Percentiles rank a stretch among this genome's conserved stretches.
phyloP scores from a whole-genome alignment of 306 rosid species.

The Vigna radiata region DNA sequence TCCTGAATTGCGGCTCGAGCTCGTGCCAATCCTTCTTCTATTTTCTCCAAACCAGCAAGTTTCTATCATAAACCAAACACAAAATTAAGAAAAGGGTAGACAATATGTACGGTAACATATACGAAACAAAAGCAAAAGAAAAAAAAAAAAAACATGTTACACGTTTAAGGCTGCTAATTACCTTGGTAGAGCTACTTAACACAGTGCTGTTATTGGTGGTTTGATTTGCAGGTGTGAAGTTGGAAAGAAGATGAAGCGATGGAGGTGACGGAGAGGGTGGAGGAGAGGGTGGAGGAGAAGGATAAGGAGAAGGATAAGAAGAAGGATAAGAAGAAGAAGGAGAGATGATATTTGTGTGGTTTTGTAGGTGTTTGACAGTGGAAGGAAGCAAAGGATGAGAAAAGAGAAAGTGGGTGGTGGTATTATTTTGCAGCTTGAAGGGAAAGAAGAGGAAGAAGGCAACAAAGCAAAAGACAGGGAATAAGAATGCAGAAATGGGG shows the following conservation, averaged over 20 bases:
- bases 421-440: neutral
- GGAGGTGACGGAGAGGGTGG: neutral
- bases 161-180: neutral
- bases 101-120: neutral
- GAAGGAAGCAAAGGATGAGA: neutral
- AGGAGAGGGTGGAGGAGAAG: neutral
- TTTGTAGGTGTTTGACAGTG: neutral
- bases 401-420: neutral
- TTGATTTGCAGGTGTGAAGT: neutral
- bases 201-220: neutral
- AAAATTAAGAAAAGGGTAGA: neutral
- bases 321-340: neutral
- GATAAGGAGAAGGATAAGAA: neutral
- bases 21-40: slow-evolving; percentile 39
- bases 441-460: neutral
- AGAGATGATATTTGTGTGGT: neutral
- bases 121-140: neutral
- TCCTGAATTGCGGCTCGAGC: slow-evolving; percentile 32
- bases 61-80: neutral
- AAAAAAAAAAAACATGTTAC: neutral
- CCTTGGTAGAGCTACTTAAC: neutral
- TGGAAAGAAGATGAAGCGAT: neutral
- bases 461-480: neutral
- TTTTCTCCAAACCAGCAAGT: slow-evolving; percentile 23
- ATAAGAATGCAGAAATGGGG: neutral